Percentiles rank a stretch among this genome's conserved stretches.
Conservation (phyloP, 2,329 filamentous ascomycete genomes). For the Stagonosporopsis vannaccii region DNA sequence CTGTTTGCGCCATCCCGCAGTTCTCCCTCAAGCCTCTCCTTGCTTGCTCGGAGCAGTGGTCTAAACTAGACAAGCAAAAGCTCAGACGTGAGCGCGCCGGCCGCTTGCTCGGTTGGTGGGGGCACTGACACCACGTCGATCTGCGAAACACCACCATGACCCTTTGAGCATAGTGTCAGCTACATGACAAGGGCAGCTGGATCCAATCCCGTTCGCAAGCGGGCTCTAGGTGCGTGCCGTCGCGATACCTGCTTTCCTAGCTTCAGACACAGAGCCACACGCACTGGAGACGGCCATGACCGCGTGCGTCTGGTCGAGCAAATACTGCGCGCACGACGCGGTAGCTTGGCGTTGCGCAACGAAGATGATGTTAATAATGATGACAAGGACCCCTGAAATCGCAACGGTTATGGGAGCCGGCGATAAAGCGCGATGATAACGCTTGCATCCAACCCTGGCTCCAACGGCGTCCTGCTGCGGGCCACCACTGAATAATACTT, state of each 20-base stretch:
- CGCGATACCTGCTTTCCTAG: conserved; percentile 28
- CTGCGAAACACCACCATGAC: conserved; percentile 27
- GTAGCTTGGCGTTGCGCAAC: neutral
- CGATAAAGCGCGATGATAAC: conserved; percentile 15
- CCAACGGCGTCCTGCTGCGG: conserved; percentile 28
- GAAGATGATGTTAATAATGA: conserved; percentile 11
- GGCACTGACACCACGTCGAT: conserved; percentile 42
- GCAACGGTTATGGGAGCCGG: neutral
- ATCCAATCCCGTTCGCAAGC: conserved; percentile 23
- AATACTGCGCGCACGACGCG: conserved; percentile 1
- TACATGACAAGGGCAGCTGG: conserved; percentile 12
- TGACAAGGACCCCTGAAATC: neutral
- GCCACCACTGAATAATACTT: conserved; percentile 20
- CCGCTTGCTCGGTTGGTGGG: conserved; percentile 24
- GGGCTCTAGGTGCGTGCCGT: conserved; percentile 41
- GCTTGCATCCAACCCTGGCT: conserved; percentile 25
- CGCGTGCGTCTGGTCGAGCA: conserved; percentile 16
- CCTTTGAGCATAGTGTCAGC: conserved; percentile 24
- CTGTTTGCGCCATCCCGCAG: conserved; percentile 18
- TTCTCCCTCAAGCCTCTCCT: conserved; percentile 6
- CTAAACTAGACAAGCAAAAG: conserved; percentile 33
- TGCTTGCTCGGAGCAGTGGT: conserved; percentile 23
- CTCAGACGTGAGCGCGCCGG: conserved; percentile 8
- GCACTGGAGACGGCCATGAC: too few relatives aligned
- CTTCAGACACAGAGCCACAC: conserved; percentile 23